Evolutionary conservation across 2,329 filamentous ascomycete genomes (phyloP), one percentile per base, ranked within the genome.

Genomic region (Zasmidium cellare): DNA sequence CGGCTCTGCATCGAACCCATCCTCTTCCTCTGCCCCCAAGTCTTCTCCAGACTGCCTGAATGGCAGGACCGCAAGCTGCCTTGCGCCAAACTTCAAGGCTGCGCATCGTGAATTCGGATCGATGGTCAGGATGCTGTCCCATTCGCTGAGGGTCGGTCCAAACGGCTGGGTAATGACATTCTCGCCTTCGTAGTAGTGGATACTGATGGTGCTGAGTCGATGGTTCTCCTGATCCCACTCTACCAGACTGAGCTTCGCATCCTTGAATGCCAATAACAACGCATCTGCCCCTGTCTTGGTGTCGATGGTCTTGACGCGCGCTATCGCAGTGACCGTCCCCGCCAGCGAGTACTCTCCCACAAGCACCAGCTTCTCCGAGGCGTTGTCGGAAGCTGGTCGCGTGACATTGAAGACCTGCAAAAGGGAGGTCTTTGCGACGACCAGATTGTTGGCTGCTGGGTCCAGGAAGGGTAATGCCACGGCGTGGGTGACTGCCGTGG

Each of bases 111-210:
- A 96, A 66, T 88, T 89, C 1, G 94, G 93, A 70, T 99, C 94
- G 58, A 93, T 90, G 51, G 88, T 89, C 68, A 99, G 80, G 68
- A 90, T 89, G 73, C 89, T 96, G 74, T 87, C 83, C 72, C 88
- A 91, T 62, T 89, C 85, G 71, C 85, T 86, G 69, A 96, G 78
- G 55, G 88, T 84, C 53, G 88, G 83, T 51, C 89, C 87, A 88
- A 92, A 97, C 0, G 93, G 92, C 62, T 68, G 69, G 5, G 56
- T 60, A 20, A 67, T 57, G 28, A 71, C 65, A 71, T 96, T 92
- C 71, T 97, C 92, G 73, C 94, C 90, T 75, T 99, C 94, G 77
- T 97, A 99, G 80, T 92, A 97, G 78, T 99, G 94, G 69, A 99
- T 93, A 52, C 93, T 97, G 62, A 94, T 85, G 53, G 93, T 97